Conservation (phyloP, 2,329 filamentous ascomycete species). For the Lasiodiplodia hormozganensis region DNA sequence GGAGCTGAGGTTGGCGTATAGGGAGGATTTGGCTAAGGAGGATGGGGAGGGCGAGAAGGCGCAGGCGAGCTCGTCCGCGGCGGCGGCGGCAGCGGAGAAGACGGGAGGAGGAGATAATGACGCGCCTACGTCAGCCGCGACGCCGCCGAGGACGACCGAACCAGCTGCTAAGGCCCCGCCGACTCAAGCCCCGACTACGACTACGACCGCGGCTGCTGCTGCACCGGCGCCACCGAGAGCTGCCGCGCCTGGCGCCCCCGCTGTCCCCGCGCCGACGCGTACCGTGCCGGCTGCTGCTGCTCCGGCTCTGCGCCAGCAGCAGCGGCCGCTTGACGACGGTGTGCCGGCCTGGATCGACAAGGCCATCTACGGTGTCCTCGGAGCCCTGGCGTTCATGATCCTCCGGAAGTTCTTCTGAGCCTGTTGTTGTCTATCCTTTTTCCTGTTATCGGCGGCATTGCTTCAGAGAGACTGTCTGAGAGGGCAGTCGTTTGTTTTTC, state of each 20-base stretch:
- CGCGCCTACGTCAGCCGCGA: not conserved
- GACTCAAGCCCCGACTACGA: not conserved
- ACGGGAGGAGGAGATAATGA: not conserved
- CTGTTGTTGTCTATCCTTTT: not conserved
- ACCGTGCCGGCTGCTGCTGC: slow-evolving; percentile 12
- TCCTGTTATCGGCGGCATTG: not conserved
- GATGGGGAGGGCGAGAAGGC: slow-evolving; percentile 33
- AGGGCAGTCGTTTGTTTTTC: not conserved
- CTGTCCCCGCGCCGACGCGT: slow-evolving; percentile 30
- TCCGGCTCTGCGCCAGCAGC: slow-evolving; percentile 30
- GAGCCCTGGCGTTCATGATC: slow-evolving; percentile 75
- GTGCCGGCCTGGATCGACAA: slow-evolving; percentile 81
- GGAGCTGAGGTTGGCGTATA: slow-evolving; percentile 71
- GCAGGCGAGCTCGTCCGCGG: slow-evolving; percentile 29
- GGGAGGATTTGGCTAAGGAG: slow-evolving; percentile 68
- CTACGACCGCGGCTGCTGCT: not conserved
- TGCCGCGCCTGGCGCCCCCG: slow-evolving; percentile 26
- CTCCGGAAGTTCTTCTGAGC: slow-evolving; percentile 52
- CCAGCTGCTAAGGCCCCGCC: not conserved
- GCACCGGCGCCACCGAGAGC: not conserved
- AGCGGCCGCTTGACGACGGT: slow-evolving; percentile 47
- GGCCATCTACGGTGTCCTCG: slow-evolving; percentile 74
- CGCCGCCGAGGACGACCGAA: not conserved
- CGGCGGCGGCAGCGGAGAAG: not conserved
- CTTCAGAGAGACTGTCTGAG: not conserved